Conservation (phyloP, 2,329 filamentous ascomycete genomes). For the Hypocrella siamensis region DNA sequence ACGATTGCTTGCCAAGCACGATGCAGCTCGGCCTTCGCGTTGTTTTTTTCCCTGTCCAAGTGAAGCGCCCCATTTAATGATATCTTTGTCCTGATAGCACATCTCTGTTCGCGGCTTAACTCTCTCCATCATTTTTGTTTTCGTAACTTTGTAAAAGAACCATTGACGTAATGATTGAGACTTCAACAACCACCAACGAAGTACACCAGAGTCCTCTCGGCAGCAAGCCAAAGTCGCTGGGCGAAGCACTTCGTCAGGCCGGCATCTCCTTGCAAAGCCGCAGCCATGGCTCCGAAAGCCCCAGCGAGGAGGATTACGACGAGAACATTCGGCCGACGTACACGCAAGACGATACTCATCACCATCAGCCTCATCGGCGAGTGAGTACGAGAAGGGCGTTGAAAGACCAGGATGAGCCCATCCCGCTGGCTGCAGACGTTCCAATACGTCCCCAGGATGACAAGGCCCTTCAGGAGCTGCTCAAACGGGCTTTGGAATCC, state of each 20-base stretch:
- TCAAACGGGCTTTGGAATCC: constrained; percentile 10
- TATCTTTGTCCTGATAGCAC: too few species aligned
- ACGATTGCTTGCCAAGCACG: too few species aligned
- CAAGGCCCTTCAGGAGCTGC: constrained; percentile 10
- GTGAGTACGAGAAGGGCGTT: neutral
- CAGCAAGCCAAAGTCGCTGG: constrained; percentile 8
- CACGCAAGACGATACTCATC: constrained; percentile 3
- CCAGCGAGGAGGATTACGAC: constrained; percentile 31
- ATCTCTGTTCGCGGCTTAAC: too few species aligned
- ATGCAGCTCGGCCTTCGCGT: too few species aligned
- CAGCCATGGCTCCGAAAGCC: constrained; percentile 18
- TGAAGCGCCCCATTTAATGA: too few species aligned
- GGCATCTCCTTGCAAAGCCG: constrained; percentile 9
- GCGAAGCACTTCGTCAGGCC: constrained; percentile 11
- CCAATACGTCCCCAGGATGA: neutral
- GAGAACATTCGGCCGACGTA: constrained; percentile 16
- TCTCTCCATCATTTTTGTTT: too few species aligned
- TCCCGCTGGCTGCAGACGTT: too few species aligned
- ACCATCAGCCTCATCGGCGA: neutral
- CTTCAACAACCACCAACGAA: too few species aligned
- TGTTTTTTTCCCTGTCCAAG: too few species aligned
- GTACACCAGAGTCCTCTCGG: neutral
- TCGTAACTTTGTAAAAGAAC: too few species aligned
- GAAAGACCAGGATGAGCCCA: neutral
- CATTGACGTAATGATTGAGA: too few species aligned